phyloP scores from a whole-genome alignment of 2,329 filamentous ascomycete genomes.

The Xylaria sp. region DNA sequence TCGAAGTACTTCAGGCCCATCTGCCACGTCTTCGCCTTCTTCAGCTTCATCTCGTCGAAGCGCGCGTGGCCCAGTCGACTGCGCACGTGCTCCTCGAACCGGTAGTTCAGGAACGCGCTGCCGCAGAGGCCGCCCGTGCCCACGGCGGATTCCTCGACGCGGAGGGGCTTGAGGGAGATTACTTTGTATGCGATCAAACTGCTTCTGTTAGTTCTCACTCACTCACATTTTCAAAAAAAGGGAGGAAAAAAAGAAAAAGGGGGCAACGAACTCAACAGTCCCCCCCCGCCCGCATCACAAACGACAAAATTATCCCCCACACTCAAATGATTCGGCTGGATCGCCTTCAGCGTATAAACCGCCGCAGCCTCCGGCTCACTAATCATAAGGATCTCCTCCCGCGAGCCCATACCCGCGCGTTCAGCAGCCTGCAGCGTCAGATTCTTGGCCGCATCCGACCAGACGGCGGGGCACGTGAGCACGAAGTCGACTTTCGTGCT shows the following conservation, averaged over 20 bases:
- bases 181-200: slow-evolving; percentile 77
- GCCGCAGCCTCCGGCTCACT: slow-evolving; percentile 76
- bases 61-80: slow-evolving; percentile 58
- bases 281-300: slow-evolving; percentile 60
- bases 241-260: not conserved
- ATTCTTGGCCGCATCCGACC: slow-evolving; percentile 82
- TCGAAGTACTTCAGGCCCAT: slow-evolving; percentile 76
- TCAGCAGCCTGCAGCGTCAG: slow-evolving; percentile 73
- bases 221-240: too few species aligned
- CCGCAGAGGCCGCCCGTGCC: slow-evolving; percentile 74
- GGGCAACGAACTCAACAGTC: slow-evolving; percentile 55
- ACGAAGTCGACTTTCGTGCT: slow-evolving; percentile 73
- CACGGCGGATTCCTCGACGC: slow-evolving; percentile 72
- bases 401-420: slow-evolving; percentile 69
- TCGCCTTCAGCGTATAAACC: slow-evolving; percentile 73
- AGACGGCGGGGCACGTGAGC: slow-evolving; percentile 75
- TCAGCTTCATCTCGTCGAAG: slow-evolving; percentile 70
- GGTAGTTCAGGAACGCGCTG: slow-evolving; percentile 72
- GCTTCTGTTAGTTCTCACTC: not conserved
- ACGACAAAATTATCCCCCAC: slow-evolving; percentile 62
- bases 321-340: slow-evolving; percentile 67
- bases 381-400: slow-evolving; percentile 69
- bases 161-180: slow-evolving; percentile 63
- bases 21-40: slow-evolving; percentile 75
- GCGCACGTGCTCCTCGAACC: slow-evolving; percentile 73